phyloP scores from a whole-genome alignment of 208 protist genomes.

The Crithidia fasciculata region DNA sequence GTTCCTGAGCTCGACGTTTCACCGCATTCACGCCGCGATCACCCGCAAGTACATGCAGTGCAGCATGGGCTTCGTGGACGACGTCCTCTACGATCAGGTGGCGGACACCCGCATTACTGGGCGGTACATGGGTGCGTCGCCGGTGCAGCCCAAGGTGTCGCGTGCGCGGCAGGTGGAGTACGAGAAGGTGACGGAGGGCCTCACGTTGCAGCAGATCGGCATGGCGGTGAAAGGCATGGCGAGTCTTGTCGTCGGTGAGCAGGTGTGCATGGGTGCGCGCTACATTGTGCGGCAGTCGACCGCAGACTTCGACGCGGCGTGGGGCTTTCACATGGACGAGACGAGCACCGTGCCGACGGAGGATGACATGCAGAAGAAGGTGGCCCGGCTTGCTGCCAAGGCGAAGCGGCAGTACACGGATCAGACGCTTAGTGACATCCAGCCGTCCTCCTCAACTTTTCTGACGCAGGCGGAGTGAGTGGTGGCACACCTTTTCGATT shows the following conservation, averaged over 20 bases:
- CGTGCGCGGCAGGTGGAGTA: constrained; percentile 66
- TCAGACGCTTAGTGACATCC: neutral
- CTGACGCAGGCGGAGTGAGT: constrained; percentile 27
- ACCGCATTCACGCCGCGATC: constrained; percentile 68
- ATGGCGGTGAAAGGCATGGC: constrained; percentile 63
- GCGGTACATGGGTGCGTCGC: constrained; percentile 23
- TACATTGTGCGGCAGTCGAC: constrained; percentile 78
- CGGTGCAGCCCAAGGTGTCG: constrained; percentile 39
- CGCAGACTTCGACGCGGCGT: constrained; percentile 55
- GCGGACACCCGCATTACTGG: constrained; percentile 41
- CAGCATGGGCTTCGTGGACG: constrained; percentile 84
- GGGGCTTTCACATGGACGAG: constrained; percentile 87
- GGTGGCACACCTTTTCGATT: too few relatives aligned
- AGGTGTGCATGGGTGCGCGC: constrained; percentile 86
- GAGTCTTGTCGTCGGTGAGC: constrained; percentile 70
- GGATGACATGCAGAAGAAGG: constrained; percentile 26
- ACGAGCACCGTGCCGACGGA: constrained; percentile 18
- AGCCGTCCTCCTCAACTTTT: constrained; percentile 27
- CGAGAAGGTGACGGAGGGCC: constrained; percentile 49
- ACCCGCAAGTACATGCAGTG: constrained; percentile 58
- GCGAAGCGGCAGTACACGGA: constrained; percentile 19
- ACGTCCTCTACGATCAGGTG: constrained; percentile 63
- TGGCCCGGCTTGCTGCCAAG: constrained; percentile 20
- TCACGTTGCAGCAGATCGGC: constrained; percentile 75
- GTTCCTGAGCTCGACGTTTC: constrained; percentile 67